A percentile compares a stretch with the other conserved stretches of the same genome.
phyloP scores from a whole-genome alignment of 2,329 filamentous ascomycete genomes.

The Daldinia sp. region DNA sequence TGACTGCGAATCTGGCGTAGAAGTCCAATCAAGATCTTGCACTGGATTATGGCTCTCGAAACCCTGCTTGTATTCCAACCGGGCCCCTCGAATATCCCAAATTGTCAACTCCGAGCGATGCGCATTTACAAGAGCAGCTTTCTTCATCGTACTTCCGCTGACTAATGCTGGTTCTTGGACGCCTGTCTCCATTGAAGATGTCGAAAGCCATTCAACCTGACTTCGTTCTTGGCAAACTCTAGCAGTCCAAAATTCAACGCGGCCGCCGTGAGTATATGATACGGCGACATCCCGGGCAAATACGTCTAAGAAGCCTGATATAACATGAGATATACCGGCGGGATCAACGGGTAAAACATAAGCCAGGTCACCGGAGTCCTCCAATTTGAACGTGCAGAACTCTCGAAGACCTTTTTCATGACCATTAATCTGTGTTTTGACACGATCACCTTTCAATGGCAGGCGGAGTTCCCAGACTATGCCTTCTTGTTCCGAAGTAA shows the following conservation, averaged over 20 bases:
- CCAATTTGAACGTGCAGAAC: slow-evolving; percentile 76
- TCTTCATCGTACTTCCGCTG: slow-evolving; percentile 86
- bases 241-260: slow-evolving; percentile 86
- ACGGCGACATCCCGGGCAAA: slow-evolving; percentile 88
- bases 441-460: slow-evolving; percentile 54
- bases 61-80: slow-evolving; percentile 81
- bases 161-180: slow-evolving; percentile 77
- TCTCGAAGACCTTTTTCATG: slow-evolving; percentile 60
- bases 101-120: slow-evolving; percentile 81
- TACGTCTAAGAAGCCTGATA: slow-evolving; percentile 82
- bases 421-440: slow-evolving; percentile 45
- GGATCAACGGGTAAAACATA: slow-evolving; percentile 86
- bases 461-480: slow-evolving; percentile 81
- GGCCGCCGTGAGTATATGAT: slow-evolving; percentile 79
- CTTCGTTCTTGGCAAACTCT: slow-evolving; percentile 68
- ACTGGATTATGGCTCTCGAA: slow-evolving; percentile 79
- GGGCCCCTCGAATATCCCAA: slow-evolving; percentile 85
- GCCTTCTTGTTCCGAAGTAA: slow-evolving; percentile 80
- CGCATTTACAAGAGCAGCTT: slow-evolving; percentile 82
- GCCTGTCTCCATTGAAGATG: slow-evolving; percentile 81
- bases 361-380: slow-evolving; percentile 64
- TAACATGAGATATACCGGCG: slow-evolving; percentile 74
- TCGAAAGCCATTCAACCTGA: slow-evolving; percentile 81
- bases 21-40: slow-evolving; percentile 91
- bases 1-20: slow-evolving; percentile 86